phyloP scores from a whole-genome alignment of 2,329 filamentous ascomycete species.

The Penicillium digitatum region DNA sequence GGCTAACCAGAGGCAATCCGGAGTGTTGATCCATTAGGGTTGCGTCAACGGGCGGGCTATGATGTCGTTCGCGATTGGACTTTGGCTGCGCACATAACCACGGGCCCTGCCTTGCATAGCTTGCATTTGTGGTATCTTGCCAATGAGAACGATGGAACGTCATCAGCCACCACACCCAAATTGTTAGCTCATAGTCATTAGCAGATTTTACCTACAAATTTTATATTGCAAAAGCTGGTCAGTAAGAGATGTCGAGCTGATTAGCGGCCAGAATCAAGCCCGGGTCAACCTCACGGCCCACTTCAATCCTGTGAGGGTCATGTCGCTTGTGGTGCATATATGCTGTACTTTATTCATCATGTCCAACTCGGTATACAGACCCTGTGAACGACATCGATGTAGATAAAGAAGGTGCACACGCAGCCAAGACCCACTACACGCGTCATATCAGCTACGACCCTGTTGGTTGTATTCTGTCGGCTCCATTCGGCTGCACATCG shows the following conservation, averaged over 20 bases:
- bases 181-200: not conserved
- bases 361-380: not conserved
- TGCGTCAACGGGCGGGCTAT: conserved; percentile 18
- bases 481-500: not conserved
- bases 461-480: not conserved
- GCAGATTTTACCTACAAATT: conserved; percentile 7
- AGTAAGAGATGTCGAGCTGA: conserved; percentile 17
- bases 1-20: conserved; percentile 15
- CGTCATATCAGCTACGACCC: not conserved
- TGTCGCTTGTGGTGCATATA: not conserved
- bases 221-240: conserved; percentile 8
- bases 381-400: not conserved
- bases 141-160: conserved; percentile 8
- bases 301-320: conserved; percentile 9
- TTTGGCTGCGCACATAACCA: conserved; percentile 14
- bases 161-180: not conserved
- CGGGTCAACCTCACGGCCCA: conserved; percentile 18
- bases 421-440: not conserved
- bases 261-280: conserved; percentile 20
- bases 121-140: not conserved
- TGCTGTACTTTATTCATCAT: not conserved
- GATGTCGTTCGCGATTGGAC: not conserved
- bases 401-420: not conserved
- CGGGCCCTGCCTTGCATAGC: conserved; percentile 8
- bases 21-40: conserved; percentile 13